Evolutionary conservation across 805 yeast species (phyloP).

Genomic region (Yarrowia sp.): DNA sequence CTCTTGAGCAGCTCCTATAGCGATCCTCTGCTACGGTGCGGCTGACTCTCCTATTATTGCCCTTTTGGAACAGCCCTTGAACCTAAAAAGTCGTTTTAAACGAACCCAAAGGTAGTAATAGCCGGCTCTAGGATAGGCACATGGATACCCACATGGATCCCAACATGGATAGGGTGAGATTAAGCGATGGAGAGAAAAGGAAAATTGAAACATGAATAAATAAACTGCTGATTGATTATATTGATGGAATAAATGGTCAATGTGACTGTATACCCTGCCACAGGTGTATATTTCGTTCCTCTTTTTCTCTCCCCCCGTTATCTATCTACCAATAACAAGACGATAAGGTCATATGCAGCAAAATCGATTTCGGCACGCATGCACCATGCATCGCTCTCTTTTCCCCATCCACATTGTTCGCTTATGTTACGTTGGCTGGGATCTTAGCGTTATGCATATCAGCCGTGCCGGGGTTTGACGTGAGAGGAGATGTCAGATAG

Average conservation of each 20-base stretch:
- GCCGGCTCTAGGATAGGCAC: conserved; percentile 8
- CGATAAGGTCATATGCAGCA: conserved; percentile 29
- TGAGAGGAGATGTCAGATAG: too few species aligned
- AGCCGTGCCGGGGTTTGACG: conserved; percentile 16
- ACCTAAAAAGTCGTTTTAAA: conserved; percentile 32
- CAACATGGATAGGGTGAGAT: conserved; percentile 9
- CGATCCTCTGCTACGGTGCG: neutral
- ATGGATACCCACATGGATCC: neutral
- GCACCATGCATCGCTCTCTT: neutral
- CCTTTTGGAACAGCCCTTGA: conserved; percentile 5
- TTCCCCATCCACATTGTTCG: conserved; percentile 26
- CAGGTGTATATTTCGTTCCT: too few species aligned
- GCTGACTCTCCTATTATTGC: conserved; percentile 37
- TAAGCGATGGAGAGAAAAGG: conserved; percentile 1
- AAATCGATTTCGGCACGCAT: conserved; percentile 17
- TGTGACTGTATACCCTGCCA: too few species aligned
- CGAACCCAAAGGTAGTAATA: conserved; percentile 14
- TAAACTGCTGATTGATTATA: too few species aligned
- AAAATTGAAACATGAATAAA: too few species aligned
- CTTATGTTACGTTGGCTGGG: conserved; percentile 17
- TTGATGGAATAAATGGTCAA: too few species aligned
- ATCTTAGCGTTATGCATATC: conserved; percentile 18
- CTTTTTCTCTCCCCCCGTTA: too few species aligned
- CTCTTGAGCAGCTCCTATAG: too few species aligned
- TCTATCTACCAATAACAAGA: neutral